A percentile compares a stretch with the other conserved stretches of the same genome.
phyloP scores from a whole-genome alignment of 495 filamentous ascomycete genomes.

The Penicillium lagena region DNA sequence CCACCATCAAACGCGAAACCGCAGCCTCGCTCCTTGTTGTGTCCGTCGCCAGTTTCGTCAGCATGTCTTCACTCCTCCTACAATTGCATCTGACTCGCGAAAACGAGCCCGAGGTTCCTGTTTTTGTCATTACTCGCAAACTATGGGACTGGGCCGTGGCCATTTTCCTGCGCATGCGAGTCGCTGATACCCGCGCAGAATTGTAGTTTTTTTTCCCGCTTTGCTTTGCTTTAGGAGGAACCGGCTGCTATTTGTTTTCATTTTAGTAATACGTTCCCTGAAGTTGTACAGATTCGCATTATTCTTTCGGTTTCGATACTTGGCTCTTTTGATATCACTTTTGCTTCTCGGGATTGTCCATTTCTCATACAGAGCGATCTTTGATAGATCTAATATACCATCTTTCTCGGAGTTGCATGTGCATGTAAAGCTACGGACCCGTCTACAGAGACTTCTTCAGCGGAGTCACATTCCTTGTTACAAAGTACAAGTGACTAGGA shows the following conservation, averaged over 20 bases:
- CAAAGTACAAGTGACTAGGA: constrained; percentile 2
- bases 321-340: not conserved
- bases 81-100: constrained; percentile 62
- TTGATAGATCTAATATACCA: constrained; percentile 14
- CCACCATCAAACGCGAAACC: constrained; percentile 76
- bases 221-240: no score
- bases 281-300: constrained; percentile 3
- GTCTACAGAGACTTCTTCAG: not conserved
- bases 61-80: constrained; percentile 62
- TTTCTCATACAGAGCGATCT: constrained; percentile 3
- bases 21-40: constrained; percentile 71
- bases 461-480: constrained; percentile 5
- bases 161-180: constrained; percentile 36
- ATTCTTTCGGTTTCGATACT: constrained; percentile 2
- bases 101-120: constrained; percentile 57
- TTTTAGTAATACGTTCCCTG: not conserved
- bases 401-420: not conserved
- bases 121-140: constrained; percentile 47
- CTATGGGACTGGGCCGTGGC: constrained; percentile 38
- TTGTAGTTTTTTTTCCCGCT: no score
- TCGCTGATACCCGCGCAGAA: constrained; percentile 20
- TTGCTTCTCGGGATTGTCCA: constrained; percentile 7
- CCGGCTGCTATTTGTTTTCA: no score
- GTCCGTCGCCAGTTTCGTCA: constrained; percentile 68
- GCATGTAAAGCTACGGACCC: not conserved